phyloP scores from a whole-genome alignment of 257 asterid genomes.

The Knoxia roxburghii region DNA sequence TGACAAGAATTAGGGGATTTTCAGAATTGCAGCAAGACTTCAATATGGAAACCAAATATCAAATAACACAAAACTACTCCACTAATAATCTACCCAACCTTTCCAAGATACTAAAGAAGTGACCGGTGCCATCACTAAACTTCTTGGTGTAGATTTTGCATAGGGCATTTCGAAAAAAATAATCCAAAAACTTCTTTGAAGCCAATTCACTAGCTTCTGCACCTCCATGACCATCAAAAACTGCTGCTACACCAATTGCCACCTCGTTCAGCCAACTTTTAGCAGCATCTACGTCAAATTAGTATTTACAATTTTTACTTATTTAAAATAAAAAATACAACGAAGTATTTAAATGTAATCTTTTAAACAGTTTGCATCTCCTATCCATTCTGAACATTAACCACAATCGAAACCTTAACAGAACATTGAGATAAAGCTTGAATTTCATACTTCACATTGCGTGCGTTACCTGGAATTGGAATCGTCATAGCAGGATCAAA shows the following conservation, averaged over 20 bases:
- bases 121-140: conserved; percentile 20
- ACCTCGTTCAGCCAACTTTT: conserved; percentile 31
- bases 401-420: neutral
- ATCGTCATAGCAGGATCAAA: conserved; percentile 52
- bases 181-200: conserved; percentile 43
- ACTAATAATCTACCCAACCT: conserved; percentile 18
- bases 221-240: conserved; percentile 88
- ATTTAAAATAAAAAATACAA: neutral
- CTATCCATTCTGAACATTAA: neutral
- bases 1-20: neutral
- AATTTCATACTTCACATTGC: neutral
- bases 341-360: neutral
- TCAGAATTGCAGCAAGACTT: neutral
- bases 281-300: conserved; percentile 26
- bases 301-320: conserved; percentile 1
- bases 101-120: neutral
- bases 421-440: neutral
- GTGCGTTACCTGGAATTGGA: conserved; percentile 42
- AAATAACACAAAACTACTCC: conserved; percentile 6
- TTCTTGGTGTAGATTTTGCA: conserved; percentile 35
- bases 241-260: conserved; percentile 48
- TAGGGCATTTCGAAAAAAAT: conserved; percentile 39
- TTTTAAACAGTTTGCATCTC: neutral
- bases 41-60: neutral
- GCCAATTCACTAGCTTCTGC: conserved; percentile 72